Evolutionary conservation across 1,284 basidiomycete species (phyloP), one percentile per base, ranked within the genome.

Genomic region (Chondrostereum purpureum): DNA sequence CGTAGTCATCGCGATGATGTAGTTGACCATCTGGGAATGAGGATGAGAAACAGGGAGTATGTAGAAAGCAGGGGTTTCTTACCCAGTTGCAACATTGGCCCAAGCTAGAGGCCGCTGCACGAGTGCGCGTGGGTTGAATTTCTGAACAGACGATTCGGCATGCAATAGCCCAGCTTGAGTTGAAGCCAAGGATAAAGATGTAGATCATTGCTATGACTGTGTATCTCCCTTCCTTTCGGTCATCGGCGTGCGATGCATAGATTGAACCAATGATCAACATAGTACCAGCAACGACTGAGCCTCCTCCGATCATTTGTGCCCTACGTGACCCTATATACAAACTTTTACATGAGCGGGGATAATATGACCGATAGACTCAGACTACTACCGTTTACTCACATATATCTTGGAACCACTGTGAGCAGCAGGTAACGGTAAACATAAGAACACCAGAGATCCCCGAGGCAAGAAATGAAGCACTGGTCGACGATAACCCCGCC

Each of bases 401-500:
- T 47, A 60, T 66, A 46, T 76, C 73, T 13, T 67, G 63, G 46
- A 61, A 68, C 31, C 67, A 50, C 48, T 70, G 72, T 13, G 66
- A 61, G 4, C 61, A 55, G 41, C 71, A 62, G 6, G 72, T 75
- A 43, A 64, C 62, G 11, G 58, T 61, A n/a, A 77, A 50, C 47
- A 69, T 72, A 27, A 75, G 55, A 36, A 78, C 60, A 31, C 74
- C 76, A 2, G 73, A 73, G 6, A 77, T 64, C 5, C 74, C 76
- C 5, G 72, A 73, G 0, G 75, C 73, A 19, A 77, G 60, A 57
- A 78, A 76, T 0, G 72, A 68, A 5, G 73, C 66, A 27, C 66
- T 66, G 31, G 61, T 61, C 0, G 65, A 66, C 3, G 67, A 66
- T 14, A 78, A 62, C 22, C 73, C 70, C 2, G 72, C 73, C 55